Base-by-base conservation (phyloP, 2,329 filamentous ascomycete genomes). In the Trichophaea hybrida region DNA sequence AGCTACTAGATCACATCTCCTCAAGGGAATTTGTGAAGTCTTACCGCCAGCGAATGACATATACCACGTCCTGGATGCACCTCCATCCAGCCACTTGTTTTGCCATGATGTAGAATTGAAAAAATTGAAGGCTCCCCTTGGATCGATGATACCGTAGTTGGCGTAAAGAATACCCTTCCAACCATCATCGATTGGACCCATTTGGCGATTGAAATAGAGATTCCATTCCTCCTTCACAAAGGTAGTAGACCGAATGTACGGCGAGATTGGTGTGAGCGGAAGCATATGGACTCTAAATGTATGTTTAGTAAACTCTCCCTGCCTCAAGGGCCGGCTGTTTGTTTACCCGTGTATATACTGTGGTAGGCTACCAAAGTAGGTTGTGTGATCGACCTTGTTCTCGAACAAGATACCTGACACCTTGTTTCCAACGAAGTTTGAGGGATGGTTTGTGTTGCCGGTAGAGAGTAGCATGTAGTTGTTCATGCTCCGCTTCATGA, bases 171-270 rank as follows among this genome's bases (percentile, higher is more conserved):
- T 80, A 0, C 91, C 87, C 70, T 80, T 85, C 91, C 91, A 97
- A 0, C 87, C 87, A 49, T 57, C 59, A 34, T 35, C 38, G 24
- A 61, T 48, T 6, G 10, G 34, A 13, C 40, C 58, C 12, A 46
- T 50, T 7, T 32, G 15, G 6, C 85, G 86, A 6, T 75, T 72
- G 4, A 96, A 96, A 69, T 85, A 87, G 1, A 79, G 77, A 53
- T 84, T 75, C 89, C 89, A 95, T 72, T 95, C 91, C 72, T 94
- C 80, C 49, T 73, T 72, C 7, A 94, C 88, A 69, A 95, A 95
- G 1, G 76, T 73, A 31, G 74, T 72, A 1, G 76, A 78, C 17
- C 91, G 81, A 4, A 83, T 81, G 60, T 86, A 80, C 5, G 82
- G 75, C 2, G 84, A 84, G 59, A 79, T 76, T 1, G 88, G 83